These are phyloP conservation scores for Kodamaea fukazawae DNA, from an alignment of 805 yeast genomes.

Conservation along the genomic window DNA sequence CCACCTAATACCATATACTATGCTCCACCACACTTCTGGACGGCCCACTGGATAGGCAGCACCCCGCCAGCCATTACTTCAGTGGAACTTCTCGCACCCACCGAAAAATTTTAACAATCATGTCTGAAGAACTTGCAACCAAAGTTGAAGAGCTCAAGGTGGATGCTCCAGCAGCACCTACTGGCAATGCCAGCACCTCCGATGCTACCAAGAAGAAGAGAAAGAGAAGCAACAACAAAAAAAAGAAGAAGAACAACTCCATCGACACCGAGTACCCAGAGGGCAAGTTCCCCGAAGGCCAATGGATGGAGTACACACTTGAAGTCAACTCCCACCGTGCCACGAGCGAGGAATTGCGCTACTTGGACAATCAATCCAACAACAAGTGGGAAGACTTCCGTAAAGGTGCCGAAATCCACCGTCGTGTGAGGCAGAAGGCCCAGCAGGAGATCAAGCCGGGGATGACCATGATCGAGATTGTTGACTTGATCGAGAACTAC, in stretches of 20 bases:
- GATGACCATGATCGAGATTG: conserved; percentile 85
- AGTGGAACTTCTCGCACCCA: too few species aligned
- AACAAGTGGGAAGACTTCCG: conserved; percentile 83
- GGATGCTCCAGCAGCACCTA: conserved; percentile 11
- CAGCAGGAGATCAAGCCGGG: conserved; percentile 80
- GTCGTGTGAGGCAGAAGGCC: conserved; percentile 83
- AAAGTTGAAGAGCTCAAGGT: conserved; percentile 9
- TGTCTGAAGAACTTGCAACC: conserved; percentile 10
- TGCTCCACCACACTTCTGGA: too few species aligned
- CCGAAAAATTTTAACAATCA: conserved; percentile 2
- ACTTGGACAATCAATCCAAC: conserved; percentile 62
- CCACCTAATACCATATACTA: too few species aligned
- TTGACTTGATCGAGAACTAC: conserved; percentile 83
- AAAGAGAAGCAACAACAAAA: conserved; percentile 18
- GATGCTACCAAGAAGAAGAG: conserved; percentile 10
- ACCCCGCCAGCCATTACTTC: too few species aligned
- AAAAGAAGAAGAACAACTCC: conserved; percentile 44
- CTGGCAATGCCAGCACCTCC: conserved; percentile 11
- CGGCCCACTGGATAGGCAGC: too few species aligned
- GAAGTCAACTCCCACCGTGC: conserved; percentile 66
- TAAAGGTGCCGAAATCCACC: conserved; percentile 93
- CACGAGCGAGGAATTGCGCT: conserved; percentile 83
- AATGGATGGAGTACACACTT: conserved; percentile 74
- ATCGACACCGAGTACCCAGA: conserved; percentile 69
- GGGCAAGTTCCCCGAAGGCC: conserved; percentile 80